These are phyloP conservation scores for Waltergamsia citrina DNA, from an alignment of 2,329 filamentous ascomycete genomes.

Conservation along the genomic window DNA sequence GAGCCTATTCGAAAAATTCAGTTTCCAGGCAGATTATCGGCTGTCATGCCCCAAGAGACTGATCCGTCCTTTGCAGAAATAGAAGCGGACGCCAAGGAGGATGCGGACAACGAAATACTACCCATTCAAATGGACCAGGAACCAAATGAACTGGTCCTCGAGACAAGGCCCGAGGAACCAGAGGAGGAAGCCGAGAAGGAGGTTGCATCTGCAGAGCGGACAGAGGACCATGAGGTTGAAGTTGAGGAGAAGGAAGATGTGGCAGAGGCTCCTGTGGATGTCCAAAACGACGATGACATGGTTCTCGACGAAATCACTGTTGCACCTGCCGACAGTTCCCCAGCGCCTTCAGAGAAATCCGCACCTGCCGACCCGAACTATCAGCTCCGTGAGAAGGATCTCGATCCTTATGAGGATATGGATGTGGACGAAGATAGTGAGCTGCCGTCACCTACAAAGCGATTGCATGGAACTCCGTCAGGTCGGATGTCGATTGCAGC, in stretches of 20 bases:
- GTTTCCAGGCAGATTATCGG: conserved; percentile 36
- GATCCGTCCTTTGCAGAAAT: conserved; percentile 18
- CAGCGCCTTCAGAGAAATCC: conserved; percentile 2
- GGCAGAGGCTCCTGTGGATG: not conserved
- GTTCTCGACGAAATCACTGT: conserved; percentile 10
- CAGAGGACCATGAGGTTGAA: conserved; percentile 10
- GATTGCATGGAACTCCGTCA: conserved; percentile 32
- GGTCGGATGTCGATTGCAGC: conserved; percentile 8
- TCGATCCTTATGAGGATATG: conserved; percentile 28
- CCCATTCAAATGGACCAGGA: no score
- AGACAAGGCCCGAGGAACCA: no score
- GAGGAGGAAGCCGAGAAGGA: no score
- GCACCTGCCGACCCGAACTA: conserved; percentile 17
- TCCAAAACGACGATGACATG: conserved; percentile 12
- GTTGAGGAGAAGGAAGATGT: conserved; percentile 6
- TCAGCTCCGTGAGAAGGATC: conserved; percentile 36
- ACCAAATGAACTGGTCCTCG: no score
- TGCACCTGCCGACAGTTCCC: not conserved
- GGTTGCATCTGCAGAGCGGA: no score
- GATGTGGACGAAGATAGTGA: conserved; percentile 51
- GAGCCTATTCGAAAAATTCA: conserved; percentile 23
- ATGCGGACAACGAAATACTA: no score
- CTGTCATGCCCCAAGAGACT: conserved; percentile 31
- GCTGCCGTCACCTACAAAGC: conserved; percentile 15
- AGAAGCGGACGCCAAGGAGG: no score